Conservation (phyloP, 768 basidiomycete species). For the Fomitopsis serialis region DNA sequence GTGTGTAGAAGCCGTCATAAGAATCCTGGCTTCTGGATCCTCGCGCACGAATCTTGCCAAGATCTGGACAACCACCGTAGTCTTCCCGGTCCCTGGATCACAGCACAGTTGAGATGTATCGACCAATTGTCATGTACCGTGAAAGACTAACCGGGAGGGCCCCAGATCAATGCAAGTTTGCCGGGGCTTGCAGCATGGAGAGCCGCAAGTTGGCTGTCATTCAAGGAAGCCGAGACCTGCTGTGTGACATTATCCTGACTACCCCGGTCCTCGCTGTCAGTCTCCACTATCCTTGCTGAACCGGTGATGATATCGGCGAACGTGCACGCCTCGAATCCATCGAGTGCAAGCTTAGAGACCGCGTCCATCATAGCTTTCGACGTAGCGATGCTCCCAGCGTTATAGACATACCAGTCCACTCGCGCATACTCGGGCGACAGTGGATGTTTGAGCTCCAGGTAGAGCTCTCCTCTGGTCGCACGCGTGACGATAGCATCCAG, state of each 20-base stretch:
- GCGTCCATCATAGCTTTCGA: constrained; percentile 65
- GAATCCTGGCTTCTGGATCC: constrained; percentile 38
- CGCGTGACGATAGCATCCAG: constrained; percentile 58
- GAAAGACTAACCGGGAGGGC: constrained; percentile 47
- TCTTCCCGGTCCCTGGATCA: constrained; percentile 60
- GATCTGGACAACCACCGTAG: constrained; percentile 63
- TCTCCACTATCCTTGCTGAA: neutral
- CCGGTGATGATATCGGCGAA: constrained; percentile 47
- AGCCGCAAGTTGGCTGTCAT: constrained; percentile 50
- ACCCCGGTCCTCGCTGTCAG: neutral
- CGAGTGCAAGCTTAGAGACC: constrained; percentile 38
- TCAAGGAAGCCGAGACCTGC: constrained; percentile 27
- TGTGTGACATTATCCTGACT: neutral
- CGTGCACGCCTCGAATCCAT: constrained; percentile 39
- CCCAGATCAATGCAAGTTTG: constrained; percentile 58
- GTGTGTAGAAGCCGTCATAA: constrained; percentile 71
- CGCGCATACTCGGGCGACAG: constrained; percentile 53
- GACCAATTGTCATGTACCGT: neutral
- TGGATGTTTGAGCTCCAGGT: constrained; percentile 47
- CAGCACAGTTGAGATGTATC: neutral
- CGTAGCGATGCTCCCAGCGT: constrained; percentile 60
- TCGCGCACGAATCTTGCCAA: constrained; percentile 37
- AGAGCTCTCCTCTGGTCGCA: constrained; percentile 47
- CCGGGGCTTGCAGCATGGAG: constrained; percentile 36
- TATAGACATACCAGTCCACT: constrained; percentile 63